A percentile compares a stretch with the other conserved stretches of the same genome.
phyloP scores from a whole-genome alignment of 1,139 yeast species.

The Geotrichum restrictum region DNA sequence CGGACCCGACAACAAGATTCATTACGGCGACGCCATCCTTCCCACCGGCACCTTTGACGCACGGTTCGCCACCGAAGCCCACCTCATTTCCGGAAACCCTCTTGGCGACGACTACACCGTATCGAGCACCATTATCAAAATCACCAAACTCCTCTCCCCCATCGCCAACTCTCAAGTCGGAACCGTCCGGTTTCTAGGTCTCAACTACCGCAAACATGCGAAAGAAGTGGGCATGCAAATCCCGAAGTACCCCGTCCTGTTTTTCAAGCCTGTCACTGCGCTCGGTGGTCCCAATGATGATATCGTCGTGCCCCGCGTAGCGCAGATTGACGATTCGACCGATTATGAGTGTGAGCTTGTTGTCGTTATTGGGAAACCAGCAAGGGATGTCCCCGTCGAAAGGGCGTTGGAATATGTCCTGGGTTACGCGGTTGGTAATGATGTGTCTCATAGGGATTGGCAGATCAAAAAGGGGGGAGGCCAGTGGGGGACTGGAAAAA shows the following conservation, averaged over 20 bases:
- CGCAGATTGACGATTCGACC: slow-evolving; percentile 42
- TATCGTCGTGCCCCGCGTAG: slow-evolving; percentile 45
- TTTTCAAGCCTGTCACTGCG: slow-evolving; percentile 47
- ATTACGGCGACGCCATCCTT: slow-evolving; percentile 47
- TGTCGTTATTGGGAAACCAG: slow-evolving; percentile 50
- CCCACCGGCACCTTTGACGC: slow-evolving; percentile 35
- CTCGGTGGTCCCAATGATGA: slow-evolving; percentile 42
- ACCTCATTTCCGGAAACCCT: slow-evolving; percentile 31
- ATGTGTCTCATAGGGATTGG: slow-evolving; percentile 54
- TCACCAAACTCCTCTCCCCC: slow-evolving; percentile 27
- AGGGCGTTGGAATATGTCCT: slow-evolving; percentile 48
- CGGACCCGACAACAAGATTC: slow-evolving; percentile 39
- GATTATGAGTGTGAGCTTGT: slow-evolving; percentile 57
- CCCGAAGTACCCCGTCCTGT: slow-evolving; percentile 49
- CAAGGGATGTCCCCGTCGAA: slow-evolving; percentile 43
- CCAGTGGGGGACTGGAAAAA: slow-evolving; percentile 51
- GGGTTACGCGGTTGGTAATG: slow-evolving; percentile 54
- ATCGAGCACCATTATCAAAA: slow-evolving; percentile 6
- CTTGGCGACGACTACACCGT: slow-evolving; percentile 11
- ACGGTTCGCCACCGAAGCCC: slow-evolving; percentile 38
- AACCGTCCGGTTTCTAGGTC: slow-evolving; percentile 40
- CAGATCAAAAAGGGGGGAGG: slow-evolving; percentile 46
- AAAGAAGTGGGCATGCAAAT: slow-evolving; percentile 29
- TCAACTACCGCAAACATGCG: slow-evolving; percentile 37
- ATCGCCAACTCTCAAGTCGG: slow-evolving; percentile 27